phyloP scores from a whole-genome alignment of 257 asterid genomes.

The Prunella vulgaris region DNA sequence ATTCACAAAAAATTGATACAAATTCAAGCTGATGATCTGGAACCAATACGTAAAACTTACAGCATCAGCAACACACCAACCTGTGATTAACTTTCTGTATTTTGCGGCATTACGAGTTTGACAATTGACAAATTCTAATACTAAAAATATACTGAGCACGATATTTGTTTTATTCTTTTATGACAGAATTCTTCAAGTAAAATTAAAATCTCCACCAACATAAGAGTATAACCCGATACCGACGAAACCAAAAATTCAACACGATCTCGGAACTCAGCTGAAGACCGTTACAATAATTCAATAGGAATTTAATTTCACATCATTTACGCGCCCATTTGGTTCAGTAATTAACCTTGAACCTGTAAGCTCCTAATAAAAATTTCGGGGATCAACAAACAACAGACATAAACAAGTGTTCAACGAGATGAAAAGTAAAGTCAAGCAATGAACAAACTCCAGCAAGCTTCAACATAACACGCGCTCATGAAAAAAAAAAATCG shows the following conservation, averaged over 20 bases:
- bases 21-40: not conserved
- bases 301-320: not conserved
- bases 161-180: not conserved
- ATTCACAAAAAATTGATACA: not conserved
- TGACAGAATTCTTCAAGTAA: not conserved
- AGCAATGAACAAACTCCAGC: conserved; percentile 3
- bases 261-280: not conserved
- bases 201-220: not conserved
- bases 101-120: not conserved
- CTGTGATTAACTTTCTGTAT: not conserved
- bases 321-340: not conserved
- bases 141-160: not conserved
- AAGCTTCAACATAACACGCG: not conserved
- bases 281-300: not conserved
- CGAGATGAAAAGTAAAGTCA: not conserved
- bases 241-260: not conserved
- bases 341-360: not conserved
- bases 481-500: not conserved
- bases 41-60: not conserved
- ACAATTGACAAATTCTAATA: not conserved
- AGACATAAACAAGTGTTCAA: not conserved
- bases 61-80: not conserved
- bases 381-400: not conserved
- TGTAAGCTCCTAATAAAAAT: not conserved
- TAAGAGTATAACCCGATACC: not conserved